Percentiles rank a stretch among this genome's conserved stretches.
Evolutionary conservation across 2,329 filamentous ascomycete genomes (phyloP).

Genomic region (Curvularia hawaiiensis): DNA sequence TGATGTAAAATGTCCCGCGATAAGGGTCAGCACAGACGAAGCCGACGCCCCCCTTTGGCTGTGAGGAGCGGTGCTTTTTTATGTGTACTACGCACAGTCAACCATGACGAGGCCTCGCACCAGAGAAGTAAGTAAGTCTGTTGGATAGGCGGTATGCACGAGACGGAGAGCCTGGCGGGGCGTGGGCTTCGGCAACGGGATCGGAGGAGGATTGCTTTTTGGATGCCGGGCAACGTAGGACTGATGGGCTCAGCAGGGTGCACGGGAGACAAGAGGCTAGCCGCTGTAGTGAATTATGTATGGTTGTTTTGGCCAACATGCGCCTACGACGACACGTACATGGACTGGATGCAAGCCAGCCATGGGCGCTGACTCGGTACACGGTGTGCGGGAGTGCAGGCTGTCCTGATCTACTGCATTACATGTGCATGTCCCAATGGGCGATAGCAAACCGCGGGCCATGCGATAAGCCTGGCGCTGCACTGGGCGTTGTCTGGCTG

Average conservation of each 20-base stretch:
- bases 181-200: neutral
- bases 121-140: slow-evolving; percentile 15
- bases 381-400: neutral
- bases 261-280: neutral
- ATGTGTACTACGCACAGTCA: slow-evolving; percentile 3
- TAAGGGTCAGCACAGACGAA: neutral
- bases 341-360: neutral
- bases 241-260: neutral
- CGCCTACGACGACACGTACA: neutral
- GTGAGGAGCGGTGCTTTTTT: slow-evolving; percentile 13
- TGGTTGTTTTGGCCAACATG: slow-evolving; percentile 3
- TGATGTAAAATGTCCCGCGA: slow-evolving; percentile 2
- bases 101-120: neutral
- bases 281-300: neutral
- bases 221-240: neutral
- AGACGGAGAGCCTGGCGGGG: neutral
- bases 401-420: slow-evolving; percentile 5
- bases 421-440: slow-evolving; percentile 8
- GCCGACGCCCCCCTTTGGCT: neutral
- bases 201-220: neutral
- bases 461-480: slow-evolving; percentile 12
- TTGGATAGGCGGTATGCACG: neutral
- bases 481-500: slow-evolving; percentile 5
- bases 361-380: slow-evolving; percentile 3
- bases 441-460: slow-evolving; percentile 5